phyloP scores from a whole-genome alignment of 768 basidiomycete species.

The Mycena pura region DNA sequence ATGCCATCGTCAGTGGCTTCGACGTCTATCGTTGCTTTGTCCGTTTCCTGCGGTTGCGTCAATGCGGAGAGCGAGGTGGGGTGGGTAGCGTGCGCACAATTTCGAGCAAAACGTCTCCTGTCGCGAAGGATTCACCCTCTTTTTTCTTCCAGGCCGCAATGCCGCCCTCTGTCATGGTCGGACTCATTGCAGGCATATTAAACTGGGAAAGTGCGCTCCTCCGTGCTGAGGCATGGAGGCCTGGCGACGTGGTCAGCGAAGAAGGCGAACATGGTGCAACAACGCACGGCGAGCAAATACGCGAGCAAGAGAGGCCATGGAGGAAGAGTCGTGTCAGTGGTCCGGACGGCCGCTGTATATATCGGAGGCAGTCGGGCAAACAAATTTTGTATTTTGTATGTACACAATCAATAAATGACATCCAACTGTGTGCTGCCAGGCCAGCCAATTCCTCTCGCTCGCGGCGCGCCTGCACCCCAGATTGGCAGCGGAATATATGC shows the following conservation, averaged over 20 bases:
- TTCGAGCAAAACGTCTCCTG: constrained; percentile 95
- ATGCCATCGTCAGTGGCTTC: constrained; percentile 98
- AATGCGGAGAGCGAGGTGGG: constrained; percentile 17
- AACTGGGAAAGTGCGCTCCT: constrained; percentile 85
- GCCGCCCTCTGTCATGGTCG: constrained; percentile 99
- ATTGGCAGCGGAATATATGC: constrained; percentile 72
- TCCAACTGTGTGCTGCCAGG: constrained; percentile 65
- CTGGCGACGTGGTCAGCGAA: constrained; percentile 47
- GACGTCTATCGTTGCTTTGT: constrained; percentile 99
- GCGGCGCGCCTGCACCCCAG: constrained; percentile 57
- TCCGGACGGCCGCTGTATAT: constrained; percentile 32
- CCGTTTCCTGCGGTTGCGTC: constrained; percentile 81
- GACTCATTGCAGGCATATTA: constrained; percentile 98
- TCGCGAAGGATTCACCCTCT: constrained; percentile 89
- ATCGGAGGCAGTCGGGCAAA: constrained; percentile 31
- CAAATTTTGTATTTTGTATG: not conserved
- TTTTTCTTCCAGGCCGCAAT: constrained; percentile 98
- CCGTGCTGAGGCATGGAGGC: constrained; percentile 82
- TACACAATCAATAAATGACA: not conserved
- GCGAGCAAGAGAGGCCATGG: constrained; percentile 72
- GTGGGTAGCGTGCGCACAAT: constrained; percentile 63
- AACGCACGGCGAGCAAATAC: constrained; percentile 69
- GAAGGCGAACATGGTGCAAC: not conserved
- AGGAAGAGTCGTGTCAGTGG: too few species aligned
- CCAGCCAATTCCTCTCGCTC: constrained; percentile 70